Base-by-base conservation (phyloP, 1,139 yeast genomes). In the Blastobotrys arbuscula region DNA sequence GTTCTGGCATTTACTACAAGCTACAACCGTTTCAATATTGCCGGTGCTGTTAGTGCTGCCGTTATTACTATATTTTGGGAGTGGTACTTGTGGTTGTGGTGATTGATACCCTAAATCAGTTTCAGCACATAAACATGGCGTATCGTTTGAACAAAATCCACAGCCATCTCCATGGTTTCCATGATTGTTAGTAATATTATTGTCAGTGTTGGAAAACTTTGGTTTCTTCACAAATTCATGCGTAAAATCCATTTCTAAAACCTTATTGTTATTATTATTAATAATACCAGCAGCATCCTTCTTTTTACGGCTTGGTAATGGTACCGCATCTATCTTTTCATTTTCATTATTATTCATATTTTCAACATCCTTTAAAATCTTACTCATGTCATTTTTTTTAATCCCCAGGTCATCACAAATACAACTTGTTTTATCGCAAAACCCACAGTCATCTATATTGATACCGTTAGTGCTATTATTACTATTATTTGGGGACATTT, bases 111-210 rank as follows among this genome's bases (percentile, higher is more conserved):
- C 31, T 28, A 24, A 21, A 21, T 36, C 46, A 85, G 89, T 85
- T 58, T 86, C 96, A 28, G 92, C 78, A 64, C 96, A 89, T 1
- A 89, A 86, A 68, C 97, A 89, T 4, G 95, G 90, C 0, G 95
- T 81, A 57, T 82, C 94, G 58, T 84, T 92, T 24, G 42, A 18
- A 61, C 97, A 89, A 66, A 89, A 89, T 1, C 96, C 96, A 68
- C 96, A 89, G 48, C 82, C 21, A 20, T 16, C 20, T n/a, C 12
- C 31, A 39, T 44, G 34, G 26, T 37, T 20, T 20, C n/a, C 26
- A 37, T 15, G 23, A 4, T 8, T 7, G 6, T 13, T 36, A 36
- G 5, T 16, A 18, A 6, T 19, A n/a, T 18, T 36, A 21, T 4
- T n/a, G 39, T 18, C 24, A 21, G 39, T 15, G 39, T 6, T 18